Conservation (phyloP, 176 grass and related monocot species). For the Hordeum marinum region DNA sequence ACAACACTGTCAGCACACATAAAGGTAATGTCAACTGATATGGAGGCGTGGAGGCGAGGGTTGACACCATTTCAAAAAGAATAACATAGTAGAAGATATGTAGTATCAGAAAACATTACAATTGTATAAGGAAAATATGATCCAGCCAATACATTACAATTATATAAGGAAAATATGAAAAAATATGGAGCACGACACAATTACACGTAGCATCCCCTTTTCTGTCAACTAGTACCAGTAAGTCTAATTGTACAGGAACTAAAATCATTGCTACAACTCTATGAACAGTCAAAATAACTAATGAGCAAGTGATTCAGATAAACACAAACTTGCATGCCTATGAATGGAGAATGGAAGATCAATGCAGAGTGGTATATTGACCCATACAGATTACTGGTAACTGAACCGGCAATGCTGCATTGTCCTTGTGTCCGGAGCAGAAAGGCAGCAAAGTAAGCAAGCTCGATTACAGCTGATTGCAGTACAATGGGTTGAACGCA, state of each 20-base stretch:
- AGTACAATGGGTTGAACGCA: neutral
- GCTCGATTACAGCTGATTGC: neutral
- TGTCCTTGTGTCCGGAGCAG: neutral
- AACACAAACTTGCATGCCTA: neutral
- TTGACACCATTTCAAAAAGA: neutral
- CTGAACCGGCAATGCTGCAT: neutral
- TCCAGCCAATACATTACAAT: neutral
- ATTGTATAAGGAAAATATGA: neutral
- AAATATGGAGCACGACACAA: neutral
- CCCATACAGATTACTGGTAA: neutral
- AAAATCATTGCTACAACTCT: neutral
- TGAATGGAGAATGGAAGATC: neutral
- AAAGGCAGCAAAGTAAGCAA: neutral
- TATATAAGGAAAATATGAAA: neutral
- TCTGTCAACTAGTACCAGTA: neutral
- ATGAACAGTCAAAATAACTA: neutral
- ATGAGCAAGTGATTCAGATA: neutral
- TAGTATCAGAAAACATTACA: neutral
- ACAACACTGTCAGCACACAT: constrained; percentile 13
- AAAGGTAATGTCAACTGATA: neutral
- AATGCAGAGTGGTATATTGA: neutral
- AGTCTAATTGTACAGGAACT: neutral
- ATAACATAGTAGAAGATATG: neutral
- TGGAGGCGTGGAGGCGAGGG: neutral
- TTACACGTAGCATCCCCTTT: neutral